phyloP scores from a whole-genome alignment of 495 filamentous ascomycete species.

The Xylaria bambusicola region DNA sequence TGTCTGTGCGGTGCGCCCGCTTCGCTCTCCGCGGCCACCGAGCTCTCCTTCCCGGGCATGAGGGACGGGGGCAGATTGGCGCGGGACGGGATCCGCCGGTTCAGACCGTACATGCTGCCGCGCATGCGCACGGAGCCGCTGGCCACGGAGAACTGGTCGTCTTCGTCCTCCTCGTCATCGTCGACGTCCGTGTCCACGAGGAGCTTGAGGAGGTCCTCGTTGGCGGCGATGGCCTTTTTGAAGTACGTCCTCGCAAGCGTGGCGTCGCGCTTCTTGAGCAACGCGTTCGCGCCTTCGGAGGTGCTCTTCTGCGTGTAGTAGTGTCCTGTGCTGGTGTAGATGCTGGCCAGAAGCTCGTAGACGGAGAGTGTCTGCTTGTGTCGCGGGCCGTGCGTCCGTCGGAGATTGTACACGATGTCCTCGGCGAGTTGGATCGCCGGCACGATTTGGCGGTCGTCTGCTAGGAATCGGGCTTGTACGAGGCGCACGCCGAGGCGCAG shows the following conservation, averaged over 20 bases:
- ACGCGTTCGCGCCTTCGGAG: conserved; percentile 40
- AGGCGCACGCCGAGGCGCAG: conserved; percentile 47
- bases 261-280: conserved; percentile 9
- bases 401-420: conserved; percentile 59
- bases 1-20: not conserved
- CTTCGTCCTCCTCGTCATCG: conserved; percentile 11
- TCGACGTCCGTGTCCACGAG: conserved; percentile 5
- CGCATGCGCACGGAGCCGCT: conserved; percentile 4
- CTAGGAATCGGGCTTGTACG: conserved; percentile 53
- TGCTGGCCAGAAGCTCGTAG: conserved; percentile 50
- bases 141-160: conserved; percentile 4
- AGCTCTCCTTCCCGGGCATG: too few species aligned
- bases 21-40: not conserved
- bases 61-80: not conserved
- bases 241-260: conserved; percentile 7
- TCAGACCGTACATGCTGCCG: not conserved
- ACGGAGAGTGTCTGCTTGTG: conserved; percentile 52
- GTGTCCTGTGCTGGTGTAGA: conserved; percentile 50
- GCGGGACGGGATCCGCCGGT: not conserved
- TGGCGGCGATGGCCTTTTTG: conserved; percentile 13
- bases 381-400: conserved; percentile 53
- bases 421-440: conserved; percentile 50
- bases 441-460: conserved; percentile 28
- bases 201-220: conserved; percentile 12
- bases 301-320: conserved; percentile 47